Evolutionary conservation across 192 early-diverging fungal genomes (phyloP), one percentile per base, ranked within the genome.

Genomic region (Mortierella hygrophila): DNA sequence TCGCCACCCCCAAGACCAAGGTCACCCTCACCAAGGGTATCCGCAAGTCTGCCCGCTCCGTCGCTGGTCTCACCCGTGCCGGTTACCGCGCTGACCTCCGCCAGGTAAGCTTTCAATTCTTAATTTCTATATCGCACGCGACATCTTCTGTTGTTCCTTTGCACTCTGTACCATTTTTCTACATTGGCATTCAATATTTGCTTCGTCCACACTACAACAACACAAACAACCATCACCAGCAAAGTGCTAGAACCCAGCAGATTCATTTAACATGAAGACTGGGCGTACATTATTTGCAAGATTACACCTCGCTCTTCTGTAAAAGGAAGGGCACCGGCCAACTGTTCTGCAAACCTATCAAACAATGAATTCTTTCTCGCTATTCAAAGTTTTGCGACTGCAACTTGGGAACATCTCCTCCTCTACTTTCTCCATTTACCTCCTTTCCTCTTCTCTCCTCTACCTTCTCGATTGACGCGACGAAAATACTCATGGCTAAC

Each of bases 31-130:
- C 89, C 87, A 95, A 91, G 85, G 88, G 91, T 52, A 81, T 89
- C 81, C 94, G 95, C 82, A 90, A 88, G 77, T 89, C 94, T 79
- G 91, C 94, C 80, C 91, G 91, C 88, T 88, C 88, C 80, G 89
- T 96, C 75, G 91, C 89, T 76, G 84, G 93, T 71, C 82, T 93
- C 68, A 84, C 92, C 79, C 89, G 88, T 80, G 60, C 75, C 79
- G 86, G 87, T 57, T 95, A 95, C 93, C 93, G 95, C 74, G 91
- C 93, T 74, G 95, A 96, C 82, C 92, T 95, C 78, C 90, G 91
- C 87, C 82, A 91, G 80, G 92, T 93, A 92, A 49, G 77, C 41
- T 46, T 65, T 49, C 23, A 21, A 29, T 70, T 73, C 2, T 68
- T 46, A 15, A 0, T 46, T 29, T 6, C 54, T 20, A 21, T 23